Percentiles rank a stretch among this genome's conserved stretches.
phyloP scores from a whole-genome alignment of 2,329 filamentous ascomycete species.

The Penicillium fuscoglaucum region DNA sequence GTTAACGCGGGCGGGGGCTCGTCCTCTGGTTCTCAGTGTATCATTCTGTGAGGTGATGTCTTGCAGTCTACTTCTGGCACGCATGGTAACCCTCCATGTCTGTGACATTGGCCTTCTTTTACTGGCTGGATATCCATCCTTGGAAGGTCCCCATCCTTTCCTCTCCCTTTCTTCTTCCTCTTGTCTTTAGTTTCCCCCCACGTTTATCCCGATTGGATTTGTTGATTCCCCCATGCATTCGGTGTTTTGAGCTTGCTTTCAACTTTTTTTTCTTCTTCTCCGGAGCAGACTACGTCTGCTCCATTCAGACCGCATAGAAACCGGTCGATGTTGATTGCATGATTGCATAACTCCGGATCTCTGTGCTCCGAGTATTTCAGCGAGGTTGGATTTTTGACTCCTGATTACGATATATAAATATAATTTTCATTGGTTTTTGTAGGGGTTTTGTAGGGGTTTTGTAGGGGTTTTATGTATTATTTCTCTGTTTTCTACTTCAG shows the following conservation, averaged over 20 bases:
- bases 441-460: neutral
- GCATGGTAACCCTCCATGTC: neutral
- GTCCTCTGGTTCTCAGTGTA: constrained; percentile 34
- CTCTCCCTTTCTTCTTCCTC: constrained; percentile 4
- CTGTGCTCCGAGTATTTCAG: constrained; percentile 22
- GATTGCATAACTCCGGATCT: constrained; percentile 17
- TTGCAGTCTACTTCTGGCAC: neutral
- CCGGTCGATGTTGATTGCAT: constrained; percentile 3
- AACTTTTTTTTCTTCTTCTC: constrained; percentile 8
- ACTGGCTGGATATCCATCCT: neutral
- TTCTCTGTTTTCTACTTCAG: neutral
- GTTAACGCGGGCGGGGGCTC: constrained; percentile 45
- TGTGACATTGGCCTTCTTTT: neutral
- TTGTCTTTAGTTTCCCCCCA: constrained; percentile 2
- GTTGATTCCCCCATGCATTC: constrained; percentile 27
- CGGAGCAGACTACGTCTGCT: neutral
- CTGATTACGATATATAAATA: constrained; percentile 4
- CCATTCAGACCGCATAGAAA: neutral
- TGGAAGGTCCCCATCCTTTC: neutral
- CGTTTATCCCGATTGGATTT: neutral
- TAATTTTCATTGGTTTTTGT: neutral
- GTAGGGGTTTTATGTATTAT: neutral
- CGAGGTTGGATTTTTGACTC: constrained; percentile 21
- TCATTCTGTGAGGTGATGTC: constrained; percentile 34
- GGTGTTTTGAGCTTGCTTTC: constrained; percentile 14